Evolutionary conservation across 1,284 basidiomycete species (phyloP), one percentile per base, ranked within the genome.

Genomic region (Neolentinus lepideus): DNA sequence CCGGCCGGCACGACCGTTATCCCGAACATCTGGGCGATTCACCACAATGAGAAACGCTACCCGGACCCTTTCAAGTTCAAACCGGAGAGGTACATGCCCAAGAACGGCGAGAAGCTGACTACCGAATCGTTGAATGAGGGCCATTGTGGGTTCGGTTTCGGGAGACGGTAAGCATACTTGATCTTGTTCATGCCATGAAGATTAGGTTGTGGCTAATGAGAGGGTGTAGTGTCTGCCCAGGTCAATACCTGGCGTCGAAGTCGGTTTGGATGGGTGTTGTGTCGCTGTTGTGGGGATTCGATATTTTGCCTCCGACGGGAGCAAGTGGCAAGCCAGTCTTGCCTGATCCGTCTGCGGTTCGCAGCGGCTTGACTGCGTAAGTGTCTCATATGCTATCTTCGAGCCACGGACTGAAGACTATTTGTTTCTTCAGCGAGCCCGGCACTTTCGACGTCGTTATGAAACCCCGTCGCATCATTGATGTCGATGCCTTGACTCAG

Each of bases 1-100:
- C 63, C 65, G 2, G 64, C 64, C 50, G 64, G 62, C 53, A 61
- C 66, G 51, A 64, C 62, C 43, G 57, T 66, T 52, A 60, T 67
- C 51, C 58, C 62, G 19, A 64, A 65, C 62, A 62, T 62, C 58
- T 65, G 61, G 63, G 61, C 57, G 3, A 61, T 65, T 38, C 48
- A 53, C 33, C 59, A 60, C 38, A 59, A 64, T 55, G 53, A 58
- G 33, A 55, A 52, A 19, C 27, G 54, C 12, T 57, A 61, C 52
- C 54, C 57, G 14, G 60, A 61, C 25, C 62, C 63, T 10, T 54
- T 57, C 19, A 21, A 19, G 16, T 64, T 66, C 56, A 56, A 54
- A 3, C 59, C 59, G 3, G 58, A 57, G 45, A 35, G 57, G 2
- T 59, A 50, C 3, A 33, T 55, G 26, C 22, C 54, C 55, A 22